phyloP scores from a whole-genome alignment of 2,329 filamentous ascomycete genomes.

The Fusarium sp. region DNA sequence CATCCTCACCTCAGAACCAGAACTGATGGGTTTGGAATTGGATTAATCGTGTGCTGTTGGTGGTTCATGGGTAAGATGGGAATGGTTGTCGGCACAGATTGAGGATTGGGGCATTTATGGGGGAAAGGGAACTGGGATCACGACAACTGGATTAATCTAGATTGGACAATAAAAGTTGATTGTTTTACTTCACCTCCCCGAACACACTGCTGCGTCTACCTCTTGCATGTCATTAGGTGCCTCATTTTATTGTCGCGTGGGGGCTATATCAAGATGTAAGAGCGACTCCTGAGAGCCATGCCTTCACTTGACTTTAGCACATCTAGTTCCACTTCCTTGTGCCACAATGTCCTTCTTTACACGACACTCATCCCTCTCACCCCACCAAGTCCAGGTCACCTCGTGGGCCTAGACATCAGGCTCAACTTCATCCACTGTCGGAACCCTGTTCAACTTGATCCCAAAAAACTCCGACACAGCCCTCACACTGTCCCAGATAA shows the following conservation, averaged over 20 bases:
- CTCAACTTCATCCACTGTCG: constrained; percentile 45
- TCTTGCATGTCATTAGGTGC: neutral
- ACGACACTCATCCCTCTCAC: neutral
- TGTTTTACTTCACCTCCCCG: neutral
- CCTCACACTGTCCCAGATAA: constrained; percentile 40
- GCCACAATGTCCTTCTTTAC: neutral
- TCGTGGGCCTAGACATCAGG: constrained; percentile 31
- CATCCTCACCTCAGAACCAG: neutral
- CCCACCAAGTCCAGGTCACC: neutral
- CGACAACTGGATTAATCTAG: neutral
- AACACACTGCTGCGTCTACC: neutral
- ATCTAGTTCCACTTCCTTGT: neutral
- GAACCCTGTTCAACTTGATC: constrained; percentile 36
- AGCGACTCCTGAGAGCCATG: neutral
- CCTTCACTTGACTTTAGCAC: neutral
- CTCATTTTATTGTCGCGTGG: neutral
- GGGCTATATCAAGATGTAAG: neutral
- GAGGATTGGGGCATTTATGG: neutral
- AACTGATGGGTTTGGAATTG: neutral
- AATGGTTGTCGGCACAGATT: neutral
- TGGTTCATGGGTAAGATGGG: neutral
- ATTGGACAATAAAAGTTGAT: neutral
- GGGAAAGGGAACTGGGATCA: neutral
- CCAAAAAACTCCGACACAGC: constrained; percentile 42
- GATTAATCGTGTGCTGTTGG: neutral